phyloP scores from a whole-genome alignment of 495 filamentous ascomycete genomes.

The Podospora australis region DNA sequence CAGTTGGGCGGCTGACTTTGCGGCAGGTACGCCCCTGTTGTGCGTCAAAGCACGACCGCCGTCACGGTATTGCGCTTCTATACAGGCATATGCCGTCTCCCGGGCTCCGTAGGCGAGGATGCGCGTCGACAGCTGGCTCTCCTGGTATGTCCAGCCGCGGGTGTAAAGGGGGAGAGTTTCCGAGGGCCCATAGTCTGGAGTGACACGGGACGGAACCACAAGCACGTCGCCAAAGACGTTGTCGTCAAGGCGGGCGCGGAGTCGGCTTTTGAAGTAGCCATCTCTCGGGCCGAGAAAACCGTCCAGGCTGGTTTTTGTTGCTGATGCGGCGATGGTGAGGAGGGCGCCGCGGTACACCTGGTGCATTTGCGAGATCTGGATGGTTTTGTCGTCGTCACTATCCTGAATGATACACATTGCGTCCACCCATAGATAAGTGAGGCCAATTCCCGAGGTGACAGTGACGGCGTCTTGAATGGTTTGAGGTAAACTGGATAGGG shows the following conservation, averaged over 20 bases:
- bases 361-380: not conserved
- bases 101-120: not conserved
- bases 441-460: constrained; percentile 9
- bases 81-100: not conserved
- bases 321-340: not conserved
- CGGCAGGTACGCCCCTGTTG: no score
- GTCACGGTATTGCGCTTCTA: not conserved
- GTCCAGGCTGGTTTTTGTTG: not conserved
- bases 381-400: not conserved
- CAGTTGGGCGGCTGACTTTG: not conserved
- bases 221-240: not conserved
- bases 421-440: constrained; percentile 26
- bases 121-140: not conserved
- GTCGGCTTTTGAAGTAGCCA: not conserved
- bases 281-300: not conserved
- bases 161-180: not conserved
- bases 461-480: constrained; percentile 21
- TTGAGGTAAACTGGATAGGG: not conserved
- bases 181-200: not conserved
- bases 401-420: constrained; percentile 24
- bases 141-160: not conserved
- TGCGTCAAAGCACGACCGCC: no score
- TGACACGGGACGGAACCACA: not conserved
- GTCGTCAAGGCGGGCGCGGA: not conserved
- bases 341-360: not conserved